Conservation (phyloP, 345 rosid species). For the Salix caprea region DNA sequence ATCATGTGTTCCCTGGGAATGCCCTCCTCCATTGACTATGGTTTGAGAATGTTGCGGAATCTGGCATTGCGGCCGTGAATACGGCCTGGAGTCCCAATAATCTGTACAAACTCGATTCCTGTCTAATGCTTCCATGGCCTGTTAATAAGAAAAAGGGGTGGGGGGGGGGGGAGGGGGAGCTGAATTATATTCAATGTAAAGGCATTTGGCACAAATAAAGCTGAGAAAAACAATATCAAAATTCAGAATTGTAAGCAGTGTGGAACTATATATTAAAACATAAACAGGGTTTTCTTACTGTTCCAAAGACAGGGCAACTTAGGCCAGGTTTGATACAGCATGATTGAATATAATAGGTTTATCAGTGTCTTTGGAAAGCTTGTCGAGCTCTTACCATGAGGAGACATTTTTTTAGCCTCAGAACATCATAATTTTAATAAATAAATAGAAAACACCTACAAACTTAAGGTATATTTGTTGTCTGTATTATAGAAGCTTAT, state of each 20-base stretch:
- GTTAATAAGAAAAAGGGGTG: conserved; percentile 12
- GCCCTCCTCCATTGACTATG: conserved; percentile 21
- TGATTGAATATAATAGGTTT: background rate
- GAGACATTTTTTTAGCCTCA: background rate
- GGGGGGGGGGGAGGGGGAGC: too few relatives aligned
- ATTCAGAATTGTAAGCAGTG: background rate
- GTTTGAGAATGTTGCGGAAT: conserved; percentile 44
- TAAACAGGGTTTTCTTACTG: background rate
- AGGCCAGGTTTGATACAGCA: background rate
- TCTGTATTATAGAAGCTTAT: background rate
- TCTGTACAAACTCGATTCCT: conserved; percentile 71
- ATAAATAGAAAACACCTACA: background rate
- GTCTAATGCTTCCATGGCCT: conserved; percentile 93
- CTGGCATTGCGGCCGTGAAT: conserved; percentile 74
- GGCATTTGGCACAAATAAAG: background rate
- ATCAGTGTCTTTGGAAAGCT: background rate
- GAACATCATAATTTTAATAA: too few relatives aligned
- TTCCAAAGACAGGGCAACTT: background rate
- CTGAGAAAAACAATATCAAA: background rate
- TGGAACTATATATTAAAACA: background rate
- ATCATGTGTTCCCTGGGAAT: conserved; percentile 18
- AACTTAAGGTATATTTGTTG: background rate
- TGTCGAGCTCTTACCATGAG: background rate
- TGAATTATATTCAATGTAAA: background rate
- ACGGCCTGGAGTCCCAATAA: conserved; percentile 96